Evolutionary conservation across 495 filamentous ascomycete genomes (phyloP).

Genomic region (Annulohypoxylon stygium): DNA sequence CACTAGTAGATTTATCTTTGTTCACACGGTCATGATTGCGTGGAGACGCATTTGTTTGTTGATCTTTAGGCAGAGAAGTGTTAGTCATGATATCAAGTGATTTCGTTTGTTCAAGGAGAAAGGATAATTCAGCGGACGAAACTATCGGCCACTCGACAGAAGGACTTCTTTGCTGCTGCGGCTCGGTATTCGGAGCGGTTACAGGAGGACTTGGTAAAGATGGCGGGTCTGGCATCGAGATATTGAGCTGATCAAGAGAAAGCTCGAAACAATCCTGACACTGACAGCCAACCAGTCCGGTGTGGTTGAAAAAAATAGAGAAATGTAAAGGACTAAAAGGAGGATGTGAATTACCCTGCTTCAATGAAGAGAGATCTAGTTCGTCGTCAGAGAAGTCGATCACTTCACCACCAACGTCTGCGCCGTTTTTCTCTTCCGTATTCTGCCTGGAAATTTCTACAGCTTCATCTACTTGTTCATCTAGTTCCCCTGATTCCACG

Average conservation of each 20-base stretch:
- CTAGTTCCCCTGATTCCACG: background rate
- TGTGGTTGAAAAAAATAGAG: slow-evolving; percentile 13
- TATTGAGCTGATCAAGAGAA: slow-evolving; percentile 31
- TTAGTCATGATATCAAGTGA: slow-evolving; percentile 29
- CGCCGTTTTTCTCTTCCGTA: slow-evolving; percentile 46
- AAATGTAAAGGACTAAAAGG: slow-evolving; percentile 2
- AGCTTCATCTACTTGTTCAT: slow-evolving; percentile 35
- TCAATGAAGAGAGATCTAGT: slow-evolving; percentile 39
- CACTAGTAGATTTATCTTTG: slow-evolving; percentile 20
- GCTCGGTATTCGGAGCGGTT: background rate
- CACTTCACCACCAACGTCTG: slow-evolving; percentile 21
- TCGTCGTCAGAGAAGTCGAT: slow-evolving; percentile 55
- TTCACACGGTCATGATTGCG: slow-evolving; percentile 15
- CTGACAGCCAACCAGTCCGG: slow-evolving; percentile 19
- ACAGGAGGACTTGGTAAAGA: background rate
- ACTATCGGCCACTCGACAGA: background rate
- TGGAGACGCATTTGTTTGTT: slow-evolving; percentile 25
- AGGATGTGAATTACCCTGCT: slow-evolving; percentile 44
- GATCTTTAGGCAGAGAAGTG: slow-evolving; percentile 31
- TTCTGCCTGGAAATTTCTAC: slow-evolving; percentile 47
- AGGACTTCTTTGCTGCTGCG: background rate
- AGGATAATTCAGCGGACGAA: background rate
- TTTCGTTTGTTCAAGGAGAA: background rate
- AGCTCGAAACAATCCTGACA: slow-evolving; percentile 47
- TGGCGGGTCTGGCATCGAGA: background rate